Conservation (phyloP, 148 eudicot genomes). For the Rhododendron williamsianum region DNA sequence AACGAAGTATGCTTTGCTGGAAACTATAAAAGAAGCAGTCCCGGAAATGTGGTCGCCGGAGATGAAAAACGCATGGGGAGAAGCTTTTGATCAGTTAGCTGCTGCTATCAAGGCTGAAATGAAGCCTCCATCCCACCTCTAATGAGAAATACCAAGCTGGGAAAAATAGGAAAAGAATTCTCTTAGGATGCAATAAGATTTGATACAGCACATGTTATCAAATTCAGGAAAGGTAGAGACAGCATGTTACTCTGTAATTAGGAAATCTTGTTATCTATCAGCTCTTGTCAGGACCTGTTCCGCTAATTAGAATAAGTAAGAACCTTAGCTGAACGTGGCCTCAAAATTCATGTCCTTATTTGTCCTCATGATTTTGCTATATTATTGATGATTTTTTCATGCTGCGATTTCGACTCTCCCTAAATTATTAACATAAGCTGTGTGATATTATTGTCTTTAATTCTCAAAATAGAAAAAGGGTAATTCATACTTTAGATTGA, state of each 20-base stretch:
- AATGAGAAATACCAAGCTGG: not conserved
- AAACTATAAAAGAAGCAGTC: constrained; percentile 72
- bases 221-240: too few relatives aligned
- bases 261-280: not conserved
- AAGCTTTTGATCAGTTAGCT: constrained; percentile 71
- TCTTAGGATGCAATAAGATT: not conserved
- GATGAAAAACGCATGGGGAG: constrained; percentile 84
- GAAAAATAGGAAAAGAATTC: not conserved
- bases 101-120: constrained; percentile 76
- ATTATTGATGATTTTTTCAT: too few relatives aligned
- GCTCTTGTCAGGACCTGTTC: not conserved
- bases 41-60: constrained; percentile 87
- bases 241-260: not conserved
- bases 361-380: not conserved
- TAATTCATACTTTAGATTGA: too few relatives aligned
- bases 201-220: not conserved
- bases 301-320: too few relatives aligned
- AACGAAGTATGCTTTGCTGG: constrained; percentile 72
- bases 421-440: too few relatives aligned
- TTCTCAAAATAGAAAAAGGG: too few relatives aligned
- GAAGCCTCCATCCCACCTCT: constrained; percentile 33
- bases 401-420: too few relatives aligned
- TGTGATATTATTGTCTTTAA: too few relatives aligned
- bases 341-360: not conserved
- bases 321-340: too few relatives aligned